Percentiles rank a stretch among this genome's conserved stretches.
Conservation (phyloP, 164 flowering plant genomes). For the Dillenia suffruticosa region DNA sequence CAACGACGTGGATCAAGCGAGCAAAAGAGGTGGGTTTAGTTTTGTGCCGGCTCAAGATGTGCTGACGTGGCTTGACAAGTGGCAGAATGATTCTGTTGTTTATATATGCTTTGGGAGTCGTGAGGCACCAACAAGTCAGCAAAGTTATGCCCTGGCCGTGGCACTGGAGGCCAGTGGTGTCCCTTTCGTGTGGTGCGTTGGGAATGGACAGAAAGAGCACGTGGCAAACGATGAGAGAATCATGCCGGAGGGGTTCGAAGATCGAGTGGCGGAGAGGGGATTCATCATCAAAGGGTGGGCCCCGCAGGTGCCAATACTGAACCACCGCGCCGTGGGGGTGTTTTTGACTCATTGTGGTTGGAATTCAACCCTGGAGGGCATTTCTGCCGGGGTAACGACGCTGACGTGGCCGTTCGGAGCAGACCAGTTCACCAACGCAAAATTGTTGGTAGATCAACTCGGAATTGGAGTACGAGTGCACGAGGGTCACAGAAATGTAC, state of each 20-base stretch:
- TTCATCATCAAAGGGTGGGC: conserved; percentile 38
- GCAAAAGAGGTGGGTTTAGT: conserved; percentile 22
- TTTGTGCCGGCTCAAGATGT: conserved; percentile 12
- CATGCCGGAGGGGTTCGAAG: conserved; percentile 30
- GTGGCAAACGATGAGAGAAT: conserved; percentile 9
- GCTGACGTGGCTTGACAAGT: conserved; percentile 31
- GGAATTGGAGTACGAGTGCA: too few species aligned
- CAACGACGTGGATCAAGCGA: not conserved
- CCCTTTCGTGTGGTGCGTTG: conserved; percentile 31
- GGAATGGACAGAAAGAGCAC: conserved; percentile 11
- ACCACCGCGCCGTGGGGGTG: conserved; percentile 21
- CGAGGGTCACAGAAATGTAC: too few species aligned
- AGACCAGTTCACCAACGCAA: conserved; percentile 21
- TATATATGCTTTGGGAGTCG: conserved; percentile 49
- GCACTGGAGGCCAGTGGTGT: conserved; percentile 36
- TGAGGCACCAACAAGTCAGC: conserved; percentile 17
- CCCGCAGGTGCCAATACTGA: conserved; percentile 29
- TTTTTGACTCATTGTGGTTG: conserved; percentile 37
- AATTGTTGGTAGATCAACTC: too few species aligned
- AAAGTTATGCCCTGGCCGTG: conserved; percentile 25
- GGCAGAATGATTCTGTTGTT: conserved; percentile 21
- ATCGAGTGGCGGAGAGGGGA: conserved; percentile 29
- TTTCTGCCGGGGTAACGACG: conserved; percentile 21
- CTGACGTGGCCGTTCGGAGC: conserved; percentile 30
- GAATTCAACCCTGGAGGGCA: conserved; percentile 31